Conservation (phyloP, 495 filamentous ascomycete genomes). For the Hapsidospora chrysogenum region DNA sequence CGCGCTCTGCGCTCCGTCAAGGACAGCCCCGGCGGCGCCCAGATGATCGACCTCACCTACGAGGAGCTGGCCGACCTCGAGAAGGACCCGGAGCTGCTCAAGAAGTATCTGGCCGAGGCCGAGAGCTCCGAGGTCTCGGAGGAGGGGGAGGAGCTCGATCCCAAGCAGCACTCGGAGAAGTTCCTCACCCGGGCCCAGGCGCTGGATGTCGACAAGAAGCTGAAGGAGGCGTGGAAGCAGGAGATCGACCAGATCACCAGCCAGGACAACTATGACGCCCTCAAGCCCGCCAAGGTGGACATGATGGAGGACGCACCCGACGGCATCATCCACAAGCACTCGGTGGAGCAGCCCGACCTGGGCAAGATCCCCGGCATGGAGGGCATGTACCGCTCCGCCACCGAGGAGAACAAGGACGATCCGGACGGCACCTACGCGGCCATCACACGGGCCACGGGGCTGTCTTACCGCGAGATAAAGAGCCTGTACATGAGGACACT, state of each 20-base stretch:
- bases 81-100: slow-evolving; percentile 12
- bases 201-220: slow-evolving; percentile 7
- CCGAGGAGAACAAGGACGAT: slow-evolving; percentile 22
- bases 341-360: slow-evolving; percentile 23
- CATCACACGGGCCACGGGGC: slow-evolving; percentile 54
- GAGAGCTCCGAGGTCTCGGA: slow-evolving; percentile 26
- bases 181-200: slow-evolving; percentile 2
- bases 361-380: slow-evolving; percentile 26
- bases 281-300: slow-evolving; percentile 9
- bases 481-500: slow-evolving; percentile 43
- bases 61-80: slow-evolving; percentile 12
- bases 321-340: slow-evolving; percentile 14
- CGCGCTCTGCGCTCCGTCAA: slow-evolving; percentile 8
- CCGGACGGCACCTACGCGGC: slow-evolving; percentile 22
- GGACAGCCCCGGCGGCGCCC: slow-evolving; percentile 21
- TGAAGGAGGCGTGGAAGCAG: slow-evolving; percentile 4
- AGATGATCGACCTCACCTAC: slow-evolving; percentile 11
- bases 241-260: slow-evolving; percentile 5
- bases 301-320: slow-evolving; percentile 22
- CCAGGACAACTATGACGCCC: slow-evolving; percentile 1
- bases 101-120: slow-evolving; percentile 15
- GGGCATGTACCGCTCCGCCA: slow-evolving; percentile 29
- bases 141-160: slow-evolving; percentile 22
- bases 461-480: slow-evolving; percentile 37
- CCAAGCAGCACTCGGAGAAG: slow-evolving; percentile 19